Base-by-base conservation (phyloP, 768 basidiomycete genomes). In the Lepiota brunneoincarnata region DNA sequence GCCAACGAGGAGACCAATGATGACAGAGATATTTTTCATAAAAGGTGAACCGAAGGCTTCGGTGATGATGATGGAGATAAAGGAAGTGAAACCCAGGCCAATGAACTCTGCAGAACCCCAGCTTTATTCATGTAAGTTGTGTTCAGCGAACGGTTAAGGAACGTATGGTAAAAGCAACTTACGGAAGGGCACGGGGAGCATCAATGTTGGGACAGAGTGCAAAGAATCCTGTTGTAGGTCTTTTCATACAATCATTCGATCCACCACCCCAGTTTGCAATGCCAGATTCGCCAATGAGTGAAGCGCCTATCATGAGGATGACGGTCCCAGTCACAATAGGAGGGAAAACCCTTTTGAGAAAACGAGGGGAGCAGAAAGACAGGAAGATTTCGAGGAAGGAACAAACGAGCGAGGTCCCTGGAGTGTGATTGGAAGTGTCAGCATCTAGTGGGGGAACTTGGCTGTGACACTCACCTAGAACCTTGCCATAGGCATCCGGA, bases 21-120 rank as follows among this genome's bases (percentile, higher is more conserved):
- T 87, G 59, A 91, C 83, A 24, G 84, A 85, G 51, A 82, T 78
- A 61, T 91, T 92, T 70, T 88, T 87, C 63, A 94, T 68, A 74
- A 94, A 93, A 0, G 91, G 92, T 3, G 84, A 86, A 6, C 91
- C 92, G 58, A 92, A 90, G 17, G 93, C 68, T 65, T 94, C 91
- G 0, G 86, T 86, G 23, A 93, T 64, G 60, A 93, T 79, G 61
- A 92, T 92, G 9, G 80, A 75, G 44, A 83, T 62, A 69, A 93
- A 93, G 0, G 86, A 86, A 24, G 93, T 75, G 76, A 95, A 93
- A 0, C 92, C 92, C 21, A 95, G 80, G 3, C 92, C 91, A 43
- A 93, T 87, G 70, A 90, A 91, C 63, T 91, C 79, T 0, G 91
- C 85, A 0, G 86, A 86, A 7, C 89, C 91, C 88, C 89, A 93